Evolutionary conservation across 106 monocot species (phyloP), one percentile per base, ranked within the genome.

Genomic region (Xerophyta viscosa): DNA sequence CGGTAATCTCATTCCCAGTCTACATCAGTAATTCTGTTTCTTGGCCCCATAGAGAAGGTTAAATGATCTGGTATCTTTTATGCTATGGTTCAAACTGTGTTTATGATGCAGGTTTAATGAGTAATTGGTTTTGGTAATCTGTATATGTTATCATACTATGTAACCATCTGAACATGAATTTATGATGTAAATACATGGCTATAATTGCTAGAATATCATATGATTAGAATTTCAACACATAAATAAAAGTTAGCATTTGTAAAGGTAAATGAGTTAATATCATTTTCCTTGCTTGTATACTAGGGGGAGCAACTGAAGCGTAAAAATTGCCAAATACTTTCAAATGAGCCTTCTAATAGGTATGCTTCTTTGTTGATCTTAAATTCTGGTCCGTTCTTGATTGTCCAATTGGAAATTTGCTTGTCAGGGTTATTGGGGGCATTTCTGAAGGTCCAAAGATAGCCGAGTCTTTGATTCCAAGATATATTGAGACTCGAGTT

Each of bases 261-360:
- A n/a, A n/a, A n/a, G n/a, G n/a, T n/a, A n/a, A n/a, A n/a, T n/a
- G n/a, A n/a, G n/a, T n/a, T n/a, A n/a, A n/a, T n/a, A n/a, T n/a
- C n/a, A n/a, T n/a, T n/a, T 47, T 31, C 6, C 41, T 30, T 39
- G 14, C 27, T n/a, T 42, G 8, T 54, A 11, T 76, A 7, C 15
- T 53, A 86, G 85, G 76, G 50, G 22, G 86, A 86, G 51, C 86
- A 77, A 37, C 66, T 86, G 70, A 86, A 86, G 61, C 60, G 80
- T 48, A 62, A 65, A 52, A 52, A 18, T 43, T 25, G 49, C 62
- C 59, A 50, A 48, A 33, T 48, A 29, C 53, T 27, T 37, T 7
- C 51, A 27, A 56, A 58, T 37, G 31, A 49, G 10, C 14, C 20
- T 6, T 50, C 24, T 33, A 74, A 80, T 20, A 80, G 50, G 80